Evolutionary conservation across 2,329 filamentous ascomycete genomes (phyloP), one percentile per base, ranked within the genome.

Genomic region (Aspergillus fijiensis): DNA sequence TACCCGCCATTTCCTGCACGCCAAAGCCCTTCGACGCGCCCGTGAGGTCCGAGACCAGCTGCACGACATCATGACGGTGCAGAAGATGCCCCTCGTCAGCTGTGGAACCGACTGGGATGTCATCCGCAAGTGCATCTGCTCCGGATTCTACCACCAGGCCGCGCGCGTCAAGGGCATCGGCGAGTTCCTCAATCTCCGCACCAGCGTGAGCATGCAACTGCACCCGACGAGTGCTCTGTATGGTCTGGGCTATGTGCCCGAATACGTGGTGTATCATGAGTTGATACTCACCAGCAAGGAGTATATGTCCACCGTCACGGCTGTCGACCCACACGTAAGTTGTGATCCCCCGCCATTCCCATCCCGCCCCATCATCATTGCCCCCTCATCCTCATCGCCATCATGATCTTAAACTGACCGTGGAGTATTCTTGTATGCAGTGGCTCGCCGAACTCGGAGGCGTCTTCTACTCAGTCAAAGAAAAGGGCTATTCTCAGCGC

Each of bases 181-280:
- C 68, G 96, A 99, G 78, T 99, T 98, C 79, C 89, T 96, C 78
- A 99, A 99, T 75, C 83, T 99, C 39, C 89, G 95, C 23, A 99
- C 95, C 0, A 95, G 91, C 70, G 92, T 99, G 3, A 93, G 90
- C 1, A 91, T 99, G 57, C 92, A 96, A 74, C 83, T 99, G 31
- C 96, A 99, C 74, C 95, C 95, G 1, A 99, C 95, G 0, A 93
- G 89, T 64, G 92, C 95, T 1, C 84, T 99, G 0, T 98, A 97
- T 73, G 95, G 95, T 25, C 83, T 92, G 1, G 95, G 95, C 4
- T 96, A 96, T 76, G 85, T 96, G 25, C 95, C 96, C 1, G 95
- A 99, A 73, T 98, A 98, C 72, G 92, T 99, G 55, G 88, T 99
- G 48, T 99, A 99, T 77, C 95, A 99, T 81, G 95, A 99, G 77